A percentile compares a stretch with the other conserved stretches of the same genome.
phyloP scores from a whole-genome alignment of 306 rosid species.

The Hippophae rhamnoides region DNA sequence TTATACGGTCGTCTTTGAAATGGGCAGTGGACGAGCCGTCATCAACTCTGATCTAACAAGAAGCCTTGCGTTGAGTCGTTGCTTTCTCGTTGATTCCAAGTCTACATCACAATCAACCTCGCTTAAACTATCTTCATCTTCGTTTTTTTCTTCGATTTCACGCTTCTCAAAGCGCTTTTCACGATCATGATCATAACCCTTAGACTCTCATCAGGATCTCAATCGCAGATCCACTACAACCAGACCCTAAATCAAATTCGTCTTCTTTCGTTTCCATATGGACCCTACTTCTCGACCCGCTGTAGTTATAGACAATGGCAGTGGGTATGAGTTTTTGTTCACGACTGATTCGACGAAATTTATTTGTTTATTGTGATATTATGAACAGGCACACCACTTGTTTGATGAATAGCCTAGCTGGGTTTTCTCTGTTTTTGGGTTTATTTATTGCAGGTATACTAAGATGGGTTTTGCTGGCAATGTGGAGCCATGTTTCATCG shows the following conservation, averaged over 20 bases:
- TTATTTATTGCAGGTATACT: slow-evolving; percentile 50
- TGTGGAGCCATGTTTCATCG: slow-evolving; percentile 87
- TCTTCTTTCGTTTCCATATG: slow-evolving; percentile 37
- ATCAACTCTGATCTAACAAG: slow-evolving; percentile 31
- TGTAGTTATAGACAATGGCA: slow-evolving; percentile 92
- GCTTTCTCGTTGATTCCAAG: slow-evolving; percentile 72
- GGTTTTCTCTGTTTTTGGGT: slow-evolving; percentile 6
- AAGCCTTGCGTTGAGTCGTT: slow-evolving; percentile 21
- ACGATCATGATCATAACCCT: slow-evolving; percentile 67
- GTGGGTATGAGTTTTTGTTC: slow-evolving; percentile 50
- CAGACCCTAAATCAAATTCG: slow-evolving; percentile 5
- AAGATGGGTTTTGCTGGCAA: slow-evolving; percentile 99
- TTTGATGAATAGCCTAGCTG: slow-evolving; percentile 16
- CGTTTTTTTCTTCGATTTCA: slow-evolving; percentile 13
- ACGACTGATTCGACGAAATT: background rate
- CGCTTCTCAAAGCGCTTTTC: slow-evolving; percentile 32
- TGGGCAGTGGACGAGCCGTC: slow-evolving; percentile 35
- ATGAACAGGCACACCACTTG: slow-evolving; percentile 4
- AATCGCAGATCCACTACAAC: slow-evolving; percentile 56
- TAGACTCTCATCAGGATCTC: slow-evolving; percentile 52
- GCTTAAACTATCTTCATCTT: slow-evolving; percentile 1
- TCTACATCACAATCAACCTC: slow-evolving; percentile 34
- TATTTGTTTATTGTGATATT: background rate
- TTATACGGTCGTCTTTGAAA: slow-evolving; percentile 28
- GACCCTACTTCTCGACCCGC: slow-evolving; percentile 97